Evolutionary conservation across 2,329 filamentous ascomycete genomes (phyloP).

Genomic region (Fusarium citri): DNA sequence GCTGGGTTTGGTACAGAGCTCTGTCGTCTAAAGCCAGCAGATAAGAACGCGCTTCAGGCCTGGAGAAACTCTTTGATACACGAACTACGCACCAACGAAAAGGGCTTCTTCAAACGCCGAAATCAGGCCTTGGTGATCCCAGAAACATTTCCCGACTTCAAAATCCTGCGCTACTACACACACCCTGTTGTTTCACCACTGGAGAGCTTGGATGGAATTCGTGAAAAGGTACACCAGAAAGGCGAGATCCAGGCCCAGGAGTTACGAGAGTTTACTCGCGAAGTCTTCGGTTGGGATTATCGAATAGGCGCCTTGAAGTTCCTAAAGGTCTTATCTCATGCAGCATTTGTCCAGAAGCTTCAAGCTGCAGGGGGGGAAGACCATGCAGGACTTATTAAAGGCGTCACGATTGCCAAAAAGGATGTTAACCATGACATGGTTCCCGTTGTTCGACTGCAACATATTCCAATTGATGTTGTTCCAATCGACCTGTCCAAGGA

Average conservation of each 20-base stretch:
- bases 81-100: slow-evolving; percentile 86
- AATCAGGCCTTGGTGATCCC: slow-evolving; percentile 82
- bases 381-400: slow-evolving; percentile 67
- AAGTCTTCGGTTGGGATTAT: slow-evolving; percentile 89
- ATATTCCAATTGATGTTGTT: slow-evolving; percentile 80
- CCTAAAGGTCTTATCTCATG: slow-evolving; percentile 81
- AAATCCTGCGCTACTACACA: slow-evolving; percentile 87
- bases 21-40: slow-evolving; percentile 71
- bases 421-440: slow-evolving; percentile 81
- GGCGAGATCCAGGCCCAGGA: slow-evolving; percentile 54
- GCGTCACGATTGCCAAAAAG: slow-evolving; percentile 73
- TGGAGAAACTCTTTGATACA: slow-evolving; percentile 81
- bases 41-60: slow-evolving; percentile 67
- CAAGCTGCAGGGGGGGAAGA: slow-evolving; percentile 31
- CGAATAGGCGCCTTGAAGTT: slow-evolving; percentile 85
- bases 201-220: slow-evolving; percentile 54
- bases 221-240: slow-evolving; percentile 41
- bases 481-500: slow-evolving; percentile 81
- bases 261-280: slow-evolving; percentile 78
- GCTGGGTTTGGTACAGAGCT: slow-evolving; percentile 86
- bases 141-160: slow-evolving; percentile 81
- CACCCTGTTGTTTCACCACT: slow-evolving; percentile 83
- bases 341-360: slow-evolving; percentile 74
- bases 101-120: slow-evolving; percentile 79
- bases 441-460: slow-evolving; percentile 82